Base-by-base conservation (phyloP, 1,284 basidiomycete species). In the Pascua guehoae region DNA sequence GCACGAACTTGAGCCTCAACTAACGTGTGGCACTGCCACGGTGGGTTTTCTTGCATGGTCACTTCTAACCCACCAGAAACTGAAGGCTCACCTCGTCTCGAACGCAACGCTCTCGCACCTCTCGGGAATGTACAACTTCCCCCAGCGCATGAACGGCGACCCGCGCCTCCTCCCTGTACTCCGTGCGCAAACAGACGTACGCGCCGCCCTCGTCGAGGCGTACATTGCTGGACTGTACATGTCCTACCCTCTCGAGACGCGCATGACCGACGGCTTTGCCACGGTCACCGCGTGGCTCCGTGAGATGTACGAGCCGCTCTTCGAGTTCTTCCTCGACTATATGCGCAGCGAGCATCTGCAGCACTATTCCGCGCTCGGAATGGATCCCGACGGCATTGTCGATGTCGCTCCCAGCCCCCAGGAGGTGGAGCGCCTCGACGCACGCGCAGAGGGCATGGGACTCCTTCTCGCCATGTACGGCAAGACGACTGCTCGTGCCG, bases 211-310 rank as follows among this genome's bases (percentile, higher is more conserved):
- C n/a, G 53, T 75, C 41, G 73, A 75, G 58, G 71, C 73, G 2
- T 75, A 74, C 59, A 73, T 75, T 39, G 72, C 73, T 44, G 73
- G 59, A 2, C 36, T 74, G 10, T 73, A 72, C 64, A 66, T 71
- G 53, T 73, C 72, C 11, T 67, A 54, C 47, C 64, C 69, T 0
- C 11, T 58, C 41, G 57, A 57, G n/a, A 52, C 63, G 8, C 60
- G 68, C 15, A 32, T 58, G 18, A 58, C 55, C 2, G 54, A 57
- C 4, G 73, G 66, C 15, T 49, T 72, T 2, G 38, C 48, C 11
- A 51, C 57, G 11, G 62, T 75, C 53, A 68, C 66, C 44, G 46
- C 36, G 4, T 75, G 73, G 73, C 66, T 75, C 18, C 56, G 70
- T 51, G 73, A 72, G 47, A 69, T 75, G 67, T 72, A 71, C 53